Evolutionary conservation across 2,329 filamentous ascomycete species (phyloP).

Genomic region (Penicillium sp.): DNA sequence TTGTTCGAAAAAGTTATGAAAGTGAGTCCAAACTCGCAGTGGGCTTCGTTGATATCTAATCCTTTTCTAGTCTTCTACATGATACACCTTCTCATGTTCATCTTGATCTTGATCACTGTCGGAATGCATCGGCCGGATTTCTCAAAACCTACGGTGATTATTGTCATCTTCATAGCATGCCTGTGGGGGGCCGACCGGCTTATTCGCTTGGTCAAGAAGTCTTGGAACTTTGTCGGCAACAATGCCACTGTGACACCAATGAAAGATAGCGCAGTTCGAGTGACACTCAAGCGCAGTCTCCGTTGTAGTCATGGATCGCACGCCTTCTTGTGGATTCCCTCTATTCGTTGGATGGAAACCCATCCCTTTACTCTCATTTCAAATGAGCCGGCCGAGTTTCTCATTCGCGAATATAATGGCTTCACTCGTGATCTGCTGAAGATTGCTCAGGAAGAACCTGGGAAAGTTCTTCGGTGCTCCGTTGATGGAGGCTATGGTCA

Average conservation of each 20-base stretch:
- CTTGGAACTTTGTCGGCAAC: constrained; percentile 50
- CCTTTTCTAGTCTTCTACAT: constrained; percentile 5
- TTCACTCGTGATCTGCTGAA: constrained; percentile 15
- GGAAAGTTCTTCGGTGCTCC: constrained; percentile 11
- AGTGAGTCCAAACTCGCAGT: not conserved
- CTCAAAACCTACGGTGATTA: constrained; percentile 40
- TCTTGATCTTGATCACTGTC: constrained; percentile 9
- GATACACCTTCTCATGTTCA: constrained; percentile 10
- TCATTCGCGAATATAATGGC: constrained; percentile 16
- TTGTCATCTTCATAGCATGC: constrained; percentile 44
- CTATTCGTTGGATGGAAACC: constrained; percentile 55
- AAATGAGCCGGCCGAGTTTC: constrained; percentile 12
- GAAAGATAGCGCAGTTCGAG: constrained; percentile 54
- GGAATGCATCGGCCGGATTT: constrained; percentile 50
- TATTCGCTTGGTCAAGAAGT: constrained; percentile 48
- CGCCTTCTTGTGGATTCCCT: constrained; percentile 63
- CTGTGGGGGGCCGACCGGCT: constrained; percentile 55
- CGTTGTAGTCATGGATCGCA: constrained; percentile 57
- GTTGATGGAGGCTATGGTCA: constrained; percentile 20
- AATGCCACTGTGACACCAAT: constrained; percentile 51
- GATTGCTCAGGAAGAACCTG: constrained; percentile 9
- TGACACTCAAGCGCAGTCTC: constrained; percentile 53
- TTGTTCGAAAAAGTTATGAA: constrained; percentile 28
- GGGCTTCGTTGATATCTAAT: not conserved
- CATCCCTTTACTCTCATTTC: constrained; percentile 41